These are phyloP conservation scores for Trichoderma simmonsii DNA, from an alignment of 2,329 filamentous ascomycete species.

Conservation along the genomic window DNA sequence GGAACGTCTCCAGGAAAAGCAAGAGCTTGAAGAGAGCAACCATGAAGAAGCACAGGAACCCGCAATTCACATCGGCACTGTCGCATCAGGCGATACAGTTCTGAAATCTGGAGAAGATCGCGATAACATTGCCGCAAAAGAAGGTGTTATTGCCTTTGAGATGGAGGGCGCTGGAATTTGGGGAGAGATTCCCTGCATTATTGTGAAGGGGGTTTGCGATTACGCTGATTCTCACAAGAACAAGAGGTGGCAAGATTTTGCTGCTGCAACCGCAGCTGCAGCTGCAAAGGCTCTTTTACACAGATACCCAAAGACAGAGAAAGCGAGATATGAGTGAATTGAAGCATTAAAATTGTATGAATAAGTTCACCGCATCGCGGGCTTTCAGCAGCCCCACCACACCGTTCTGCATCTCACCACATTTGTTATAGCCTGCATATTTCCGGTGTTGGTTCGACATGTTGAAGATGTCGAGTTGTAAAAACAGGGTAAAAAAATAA, in stretches of 20 bases:
- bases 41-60: conserved; percentile 16
- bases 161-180: conserved; percentile 35
- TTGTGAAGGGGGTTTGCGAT: conserved; percentile 39
- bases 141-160: conserved; percentile 32
- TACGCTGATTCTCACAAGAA: conserved; percentile 41
- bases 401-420: too few species aligned
- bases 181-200: conserved; percentile 33
- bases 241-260: conserved; percentile 37
- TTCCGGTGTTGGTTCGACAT: not conserved
- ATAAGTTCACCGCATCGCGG: not conserved
- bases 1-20: conserved; percentile 25
- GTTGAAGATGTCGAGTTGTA: not conserved
- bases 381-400: not conserved
- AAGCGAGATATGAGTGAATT: not conserved
- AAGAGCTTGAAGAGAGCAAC: not conserved
- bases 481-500: not conserved
- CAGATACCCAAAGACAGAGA: conserved; percentile 9
- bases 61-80: conserved; percentile 34
- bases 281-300: conserved; percentile 18
- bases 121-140: conserved; percentile 31
- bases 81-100: conserved; percentile 40
- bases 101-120: conserved; percentile 37
- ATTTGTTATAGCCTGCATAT: not conserved
- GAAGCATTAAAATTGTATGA: not conserved
- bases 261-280: conserved; percentile 35